A percentile compares a stretch with the other conserved stretches of the same genome.
These are phyloP conservation scores for Candida dubliniensis DNA, from an alignment of 1,139 yeast species.

Conservation along the genomic window DNA sequence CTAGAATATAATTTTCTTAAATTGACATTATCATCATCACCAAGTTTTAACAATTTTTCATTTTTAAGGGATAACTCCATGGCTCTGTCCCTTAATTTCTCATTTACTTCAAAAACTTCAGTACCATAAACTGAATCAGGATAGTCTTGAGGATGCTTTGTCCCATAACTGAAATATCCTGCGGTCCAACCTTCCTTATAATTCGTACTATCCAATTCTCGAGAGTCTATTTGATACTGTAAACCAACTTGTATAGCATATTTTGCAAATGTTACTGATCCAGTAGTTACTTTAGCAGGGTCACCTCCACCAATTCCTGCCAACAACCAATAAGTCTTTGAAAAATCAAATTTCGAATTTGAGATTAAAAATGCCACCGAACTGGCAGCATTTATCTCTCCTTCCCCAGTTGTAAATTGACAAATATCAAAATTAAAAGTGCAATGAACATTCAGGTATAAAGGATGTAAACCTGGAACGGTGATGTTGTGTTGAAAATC, in stretches of 20 bases:
- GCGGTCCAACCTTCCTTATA: constrained; percentile 57
- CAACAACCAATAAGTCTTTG: constrained; percentile 59
- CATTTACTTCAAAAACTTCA: constrained; percentile 68
- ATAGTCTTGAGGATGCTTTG: constrained; percentile 49
- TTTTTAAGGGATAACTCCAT: constrained; percentile 50
- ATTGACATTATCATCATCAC: constrained; percentile 41
- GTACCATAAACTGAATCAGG: constrained; percentile 62
- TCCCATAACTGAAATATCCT: constrained; percentile 61
- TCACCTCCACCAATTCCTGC: constrained; percentile 72
- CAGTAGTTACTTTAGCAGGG: constrained; percentile 48
- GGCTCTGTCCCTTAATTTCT: constrained; percentile 58
- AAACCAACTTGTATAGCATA: constrained; percentile 64
- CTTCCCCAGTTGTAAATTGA: constrained; percentile 68
- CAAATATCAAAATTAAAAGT: constrained; percentile 53
- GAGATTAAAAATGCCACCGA: constrained; percentile 56
- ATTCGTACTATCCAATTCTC: constrained; percentile 37
- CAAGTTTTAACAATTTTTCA: constrained; percentile 38
- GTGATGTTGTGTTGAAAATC: constrained; percentile 54
- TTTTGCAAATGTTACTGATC: constrained; percentile 61
- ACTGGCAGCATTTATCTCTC: constrained; percentile 67
- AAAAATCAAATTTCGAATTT: constrained; percentile 56
- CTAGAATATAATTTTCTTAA: constrained; percentile 50
- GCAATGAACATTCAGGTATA: constrained; percentile 59
- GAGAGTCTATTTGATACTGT: constrained; percentile 53
- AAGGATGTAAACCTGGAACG: constrained; percentile 62